phyloP scores from a whole-genome alignment of 148 eudicot genomes.

The Cornus controversa region DNA sequence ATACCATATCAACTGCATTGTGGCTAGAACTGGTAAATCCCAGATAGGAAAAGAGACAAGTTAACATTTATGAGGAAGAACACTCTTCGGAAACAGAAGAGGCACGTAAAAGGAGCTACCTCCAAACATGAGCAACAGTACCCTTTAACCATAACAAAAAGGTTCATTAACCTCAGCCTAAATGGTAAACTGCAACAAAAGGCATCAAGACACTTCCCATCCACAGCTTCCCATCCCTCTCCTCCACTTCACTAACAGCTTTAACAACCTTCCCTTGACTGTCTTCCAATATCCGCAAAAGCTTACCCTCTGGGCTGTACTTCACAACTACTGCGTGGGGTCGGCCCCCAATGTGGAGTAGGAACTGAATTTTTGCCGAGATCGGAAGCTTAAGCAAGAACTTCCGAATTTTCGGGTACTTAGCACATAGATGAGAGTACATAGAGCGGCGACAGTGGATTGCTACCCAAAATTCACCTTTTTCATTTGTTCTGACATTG shows the following conservation, averaged over 20 bases:
- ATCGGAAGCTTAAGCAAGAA: constrained; percentile 69
- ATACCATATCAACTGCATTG: too few relatives aligned
- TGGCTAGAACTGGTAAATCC: too few relatives aligned
- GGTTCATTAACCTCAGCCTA: constrained; percentile 23
- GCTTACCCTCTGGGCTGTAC: constrained; percentile 74
- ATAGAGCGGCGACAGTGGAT: constrained; percentile 63
- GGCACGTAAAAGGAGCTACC: too few relatives aligned
- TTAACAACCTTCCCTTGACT: constrained; percentile 77
- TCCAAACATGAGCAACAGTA: background rate
- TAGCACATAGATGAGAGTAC: constrained; percentile 28
- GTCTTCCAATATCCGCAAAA: constrained; percentile 71
- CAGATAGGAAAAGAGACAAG: too few relatives aligned
- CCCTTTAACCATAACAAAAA: background rate
- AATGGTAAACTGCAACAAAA: constrained; percentile 70
- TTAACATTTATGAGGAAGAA: too few relatives aligned
- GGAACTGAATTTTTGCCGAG: constrained; percentile 49
- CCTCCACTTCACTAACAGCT: constrained; percentile 86
- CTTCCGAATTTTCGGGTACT: constrained; percentile 47
- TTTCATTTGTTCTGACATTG: constrained; percentile 71
- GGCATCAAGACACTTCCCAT: constrained; percentile 85
- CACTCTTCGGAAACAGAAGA: too few relatives aligned
- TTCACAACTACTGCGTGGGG: constrained; percentile 53
- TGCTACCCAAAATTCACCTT: constrained; percentile 89
- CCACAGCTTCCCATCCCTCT: constrained; percentile 89
- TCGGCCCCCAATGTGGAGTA: constrained; percentile 58